A percentile compares a stretch with the other conserved stretches of the same genome.
phyloP scores from a whole-genome alignment of 345 rosid genomes.

The Ceriops decandra region DNA sequence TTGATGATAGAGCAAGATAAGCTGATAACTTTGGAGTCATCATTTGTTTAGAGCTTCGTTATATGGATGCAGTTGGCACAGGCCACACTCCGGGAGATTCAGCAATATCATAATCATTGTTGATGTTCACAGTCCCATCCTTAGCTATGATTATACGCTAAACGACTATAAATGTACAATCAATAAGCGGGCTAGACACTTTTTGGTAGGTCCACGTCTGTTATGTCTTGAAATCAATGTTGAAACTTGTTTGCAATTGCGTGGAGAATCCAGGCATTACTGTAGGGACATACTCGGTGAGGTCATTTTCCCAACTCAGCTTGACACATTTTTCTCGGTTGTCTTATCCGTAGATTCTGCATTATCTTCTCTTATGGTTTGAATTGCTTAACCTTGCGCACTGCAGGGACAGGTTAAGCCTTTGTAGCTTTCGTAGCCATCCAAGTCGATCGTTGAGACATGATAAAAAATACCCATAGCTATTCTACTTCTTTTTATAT shows the following conservation, averaged over 20 bases:
- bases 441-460: constrained; percentile 6
- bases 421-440: background rate
- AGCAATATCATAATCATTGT: too few species aligned
- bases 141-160: too few species aligned
- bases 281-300: background rate
- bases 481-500: too few species aligned
- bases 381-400: constrained; percentile 2
- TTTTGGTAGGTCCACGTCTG: too few species aligned
- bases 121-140: too few species aligned
- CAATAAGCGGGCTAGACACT: too few species aligned
- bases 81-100: too few species aligned
- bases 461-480: background rate
- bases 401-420: constrained; percentile 13
- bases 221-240: background rate
- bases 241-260: constrained; percentile 1
- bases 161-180: too few species aligned
- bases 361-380: constrained; percentile 25
- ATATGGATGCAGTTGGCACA: too few species aligned
- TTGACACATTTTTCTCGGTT: constrained; percentile 10
- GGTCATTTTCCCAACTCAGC: constrained; percentile 14
- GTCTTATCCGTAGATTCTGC: constrained; percentile 27
- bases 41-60: background rate
- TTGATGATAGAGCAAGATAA: background rate
- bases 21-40: background rate
- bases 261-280: constrained; percentile 6